Percentiles rank a stretch among this genome's conserved stretches.
Evolutionary conservation across 768 basidiomycete species (phyloP).

Genomic region (Nidularia pulvinata): DNA sequence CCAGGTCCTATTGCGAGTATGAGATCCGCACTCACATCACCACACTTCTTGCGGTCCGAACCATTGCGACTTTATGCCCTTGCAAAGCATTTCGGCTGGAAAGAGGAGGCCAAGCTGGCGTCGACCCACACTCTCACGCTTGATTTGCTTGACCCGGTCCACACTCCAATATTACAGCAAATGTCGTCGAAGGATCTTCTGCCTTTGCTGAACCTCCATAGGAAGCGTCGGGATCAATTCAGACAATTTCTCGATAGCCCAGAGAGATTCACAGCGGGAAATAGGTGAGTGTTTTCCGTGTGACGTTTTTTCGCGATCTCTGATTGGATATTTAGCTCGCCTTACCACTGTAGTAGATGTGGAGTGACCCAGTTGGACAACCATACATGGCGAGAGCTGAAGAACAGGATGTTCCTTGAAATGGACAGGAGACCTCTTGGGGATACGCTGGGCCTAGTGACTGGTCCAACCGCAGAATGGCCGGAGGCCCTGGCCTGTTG

Average conservation of each 20-base stretch:
- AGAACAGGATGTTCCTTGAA: conserved; percentile 53
- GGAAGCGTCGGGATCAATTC: conserved; percentile 48
- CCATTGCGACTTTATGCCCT: conserved; percentile 55
- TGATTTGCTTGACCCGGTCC: conserved; percentile 38
- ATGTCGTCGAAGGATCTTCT: conserved; percentile 53
- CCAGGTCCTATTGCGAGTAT: conserved; percentile 58
- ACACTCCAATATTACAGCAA: conserved; percentile 42
- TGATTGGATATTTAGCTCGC: conserved; percentile 12
- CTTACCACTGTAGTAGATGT: conserved; percentile 53
- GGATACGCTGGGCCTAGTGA: conserved; percentile 42
- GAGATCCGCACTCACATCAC: conserved; percentile 48
- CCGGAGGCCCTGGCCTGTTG: conserved; percentile 61
- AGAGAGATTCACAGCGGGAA: conserved; percentile 56
- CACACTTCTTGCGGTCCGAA: conserved; percentile 37
- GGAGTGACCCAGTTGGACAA: conserved; percentile 53
- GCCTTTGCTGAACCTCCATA: conserved; percentile 57
- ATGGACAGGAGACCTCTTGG: conserved; percentile 61
- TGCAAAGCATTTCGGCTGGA: conserved; percentile 64
- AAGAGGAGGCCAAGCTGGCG: conserved; percentile 52
- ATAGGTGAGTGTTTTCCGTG: conserved; percentile 24
- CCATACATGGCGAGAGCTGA: conserved; percentile 61
- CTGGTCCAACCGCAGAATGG: conserved; percentile 53
- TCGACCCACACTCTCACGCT: conserved; percentile 57
- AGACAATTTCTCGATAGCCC: conserved; percentile 52
- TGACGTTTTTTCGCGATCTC: too few species aligned